Evolutionary conservation across 768 basidiomycete species (phyloP), one percentile per base, ranked within the genome.

Genomic region (Podaxis mareebaensis): DNA sequence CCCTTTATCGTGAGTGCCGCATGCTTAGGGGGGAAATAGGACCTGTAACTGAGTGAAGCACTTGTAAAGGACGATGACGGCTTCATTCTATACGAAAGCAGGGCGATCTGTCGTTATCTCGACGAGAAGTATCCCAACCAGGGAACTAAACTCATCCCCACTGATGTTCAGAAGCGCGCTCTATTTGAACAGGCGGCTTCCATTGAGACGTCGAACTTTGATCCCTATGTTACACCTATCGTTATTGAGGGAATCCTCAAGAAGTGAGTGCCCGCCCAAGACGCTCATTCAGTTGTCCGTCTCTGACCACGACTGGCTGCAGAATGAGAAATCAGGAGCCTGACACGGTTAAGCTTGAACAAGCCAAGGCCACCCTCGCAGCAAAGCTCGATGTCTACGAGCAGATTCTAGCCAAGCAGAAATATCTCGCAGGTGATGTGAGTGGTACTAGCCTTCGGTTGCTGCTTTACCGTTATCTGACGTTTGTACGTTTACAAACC

Each of bases 31-130:
- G 8, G 30, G 6, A 15, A 36, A 7, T 20, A 22, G 22, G 15
- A 13, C 38, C 20, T 10, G 38, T 13, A 46, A 17, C 54, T 22
- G 5, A 40, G 10, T 4, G 33, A 33, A 33, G 10, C 22, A 44
- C 4, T 42, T 40, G 24, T 15, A 4, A 24, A 82, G 80, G 73
- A 83, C 57, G 84, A 86, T n/a, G 84, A 83, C 40, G 85, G 84
- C 2, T 81, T 88, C 69, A 73, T 78, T 56, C 67, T 89, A 13
- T 86, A 78, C 72, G 86, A 86, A 64, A 79, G 78, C 46, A 79
- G 85, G 17, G 85, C 85, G 0, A 85, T 88, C 58, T 70, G 69
- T 28, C 80, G 82, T 24, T 89, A 87, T 71, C 65, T 87, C 64
- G 78, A 73, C 33, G 69, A 69, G 53, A 86, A 85, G 68, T 81